A percentile compares a stretch with the other conserved stretches of the same genome.
Evolutionary conservation across 1,139 yeast genomes (phyloP).

Genomic region (Candida sojae): DNA sequence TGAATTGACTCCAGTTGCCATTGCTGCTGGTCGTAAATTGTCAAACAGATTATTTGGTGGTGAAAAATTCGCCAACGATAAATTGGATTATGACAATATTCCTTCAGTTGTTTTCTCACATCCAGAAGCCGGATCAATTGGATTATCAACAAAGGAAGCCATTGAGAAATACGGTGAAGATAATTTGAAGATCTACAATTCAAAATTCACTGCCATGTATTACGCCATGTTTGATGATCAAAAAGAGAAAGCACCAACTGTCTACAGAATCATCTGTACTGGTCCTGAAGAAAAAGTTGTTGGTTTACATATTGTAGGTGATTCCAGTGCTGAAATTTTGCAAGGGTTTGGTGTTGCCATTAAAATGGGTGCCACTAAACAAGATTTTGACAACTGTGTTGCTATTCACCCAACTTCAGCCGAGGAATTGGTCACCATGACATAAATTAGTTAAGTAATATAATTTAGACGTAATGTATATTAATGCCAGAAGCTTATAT

Average conservation of each 20-base stretch:
- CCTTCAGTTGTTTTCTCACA: constrained; percentile 95
- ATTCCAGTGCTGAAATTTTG: constrained; percentile 82
- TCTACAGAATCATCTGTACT: constrained; percentile 76
- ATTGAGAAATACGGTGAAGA: constrained; percentile 75
- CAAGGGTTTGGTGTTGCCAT: constrained; percentile 99
- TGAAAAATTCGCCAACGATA: constrained; percentile 64
- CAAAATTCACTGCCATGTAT: constrained; percentile 89
- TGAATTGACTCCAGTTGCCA: constrained; percentile 97
- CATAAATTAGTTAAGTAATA: constrained; percentile 25
- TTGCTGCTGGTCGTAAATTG: constrained; percentile 95
- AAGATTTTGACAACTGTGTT: constrained; percentile 90
- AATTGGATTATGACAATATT: constrained; percentile 80
- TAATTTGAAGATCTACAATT: constrained; percentile 75
- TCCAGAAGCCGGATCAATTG: constrained; percentile 96
- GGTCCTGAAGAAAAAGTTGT: constrained; percentile 91
- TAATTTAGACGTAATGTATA: background rate
- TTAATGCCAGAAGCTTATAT: background rate
- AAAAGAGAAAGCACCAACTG: constrained; percentile 83
- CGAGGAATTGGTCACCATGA: constrained; percentile 92
- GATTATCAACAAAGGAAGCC: constrained; percentile 80
- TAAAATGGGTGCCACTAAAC: constrained; percentile 97
- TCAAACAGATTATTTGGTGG: constrained; percentile 88
- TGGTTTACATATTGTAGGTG: constrained; percentile 93
- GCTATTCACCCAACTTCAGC: constrained; percentile 99
- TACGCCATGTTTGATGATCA: constrained; percentile 71